Percentiles rank a stretch among this genome's conserved stretches.
Conservation (phyloP, 1,284 basidiomycete genomes). For the Ustilago bromivora region DNA sequence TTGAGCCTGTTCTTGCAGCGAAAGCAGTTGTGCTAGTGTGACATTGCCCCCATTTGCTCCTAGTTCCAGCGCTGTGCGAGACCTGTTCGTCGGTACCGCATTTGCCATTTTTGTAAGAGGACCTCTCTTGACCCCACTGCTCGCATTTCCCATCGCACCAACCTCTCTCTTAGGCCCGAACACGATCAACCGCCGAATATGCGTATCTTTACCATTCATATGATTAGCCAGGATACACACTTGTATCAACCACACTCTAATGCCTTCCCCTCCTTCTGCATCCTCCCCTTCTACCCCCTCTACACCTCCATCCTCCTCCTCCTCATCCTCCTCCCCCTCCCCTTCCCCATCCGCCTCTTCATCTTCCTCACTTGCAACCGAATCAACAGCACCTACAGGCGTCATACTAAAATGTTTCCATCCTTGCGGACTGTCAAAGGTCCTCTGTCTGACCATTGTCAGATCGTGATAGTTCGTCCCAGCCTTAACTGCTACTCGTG, state of each 20-base stretch:
- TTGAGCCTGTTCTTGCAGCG: constrained; percentile 11
- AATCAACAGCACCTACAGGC: constrained; percentile 74
- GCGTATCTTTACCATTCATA: constrained; percentile 98
- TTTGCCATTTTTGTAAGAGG: neutral
- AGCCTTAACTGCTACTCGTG: constrained; percentile 86
- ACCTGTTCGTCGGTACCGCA: neutral
- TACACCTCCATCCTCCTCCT: constrained; percentile 43
- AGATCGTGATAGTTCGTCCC: constrained; percentile 92
- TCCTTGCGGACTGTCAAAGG: constrained; percentile 77
- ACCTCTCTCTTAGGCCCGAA: constrained; percentile 76
- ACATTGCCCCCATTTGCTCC: constrained; percentile 13
- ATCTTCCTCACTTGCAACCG: constrained; percentile 76
- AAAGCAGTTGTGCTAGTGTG: constrained; percentile 35
- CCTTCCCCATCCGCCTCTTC: constrained; percentile 56
- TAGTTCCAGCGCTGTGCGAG: neutral
- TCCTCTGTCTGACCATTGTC: constrained; percentile 76
- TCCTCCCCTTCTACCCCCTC: constrained; percentile 78
- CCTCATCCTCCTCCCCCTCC: constrained; percentile 13
- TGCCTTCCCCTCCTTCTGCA: constrained; percentile 40
- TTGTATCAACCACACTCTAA: constrained; percentile 82
- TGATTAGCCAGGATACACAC: constrained; percentile 92
- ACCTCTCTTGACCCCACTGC: constrained; percentile 9
- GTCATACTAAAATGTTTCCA: constrained; percentile 86
- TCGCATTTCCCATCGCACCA: neutral
- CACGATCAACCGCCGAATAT: constrained; percentile 88